Percentiles rank a stretch among this genome's conserved stretches.
Evolutionary conservation across 176 grass and related monocot genomes (phyloP).

Genomic region (Ensete ventricosum): DNA sequence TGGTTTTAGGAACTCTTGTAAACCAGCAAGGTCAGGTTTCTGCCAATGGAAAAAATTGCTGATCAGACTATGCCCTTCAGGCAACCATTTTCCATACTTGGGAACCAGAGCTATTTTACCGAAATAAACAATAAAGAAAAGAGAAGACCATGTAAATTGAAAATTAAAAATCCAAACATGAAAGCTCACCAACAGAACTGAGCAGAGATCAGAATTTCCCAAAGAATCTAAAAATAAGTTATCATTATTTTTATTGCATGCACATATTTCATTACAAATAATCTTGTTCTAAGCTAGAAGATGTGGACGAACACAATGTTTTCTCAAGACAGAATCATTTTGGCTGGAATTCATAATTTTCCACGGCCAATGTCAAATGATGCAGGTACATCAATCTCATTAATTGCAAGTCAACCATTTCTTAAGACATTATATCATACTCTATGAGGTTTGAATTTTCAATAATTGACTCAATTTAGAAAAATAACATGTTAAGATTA

Average conservation of each 20-base stretch:
- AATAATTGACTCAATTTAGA: neutral
- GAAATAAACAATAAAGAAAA: neutral
- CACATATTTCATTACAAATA: neutral
- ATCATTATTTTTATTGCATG: neutral
- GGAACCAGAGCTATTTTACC: neutral
- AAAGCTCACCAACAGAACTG: no score
- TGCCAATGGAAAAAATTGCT: neutral
- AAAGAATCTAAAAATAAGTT: no score
- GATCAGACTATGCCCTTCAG: neutral
- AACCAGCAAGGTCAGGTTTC: conserved; percentile 31
- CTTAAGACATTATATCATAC: neutral
- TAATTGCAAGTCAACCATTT: no score
- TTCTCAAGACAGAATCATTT: no score
- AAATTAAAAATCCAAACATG: neutral
- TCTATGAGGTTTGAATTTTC: neutral
- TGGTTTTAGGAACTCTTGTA: conserved; percentile 31
- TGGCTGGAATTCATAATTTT: neutral
- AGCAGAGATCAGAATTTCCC: no score
- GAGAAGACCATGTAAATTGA: neutral
- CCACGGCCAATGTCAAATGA: neutral
- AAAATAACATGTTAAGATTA: neutral
- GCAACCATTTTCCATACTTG: neutral
- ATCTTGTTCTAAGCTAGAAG: neutral
- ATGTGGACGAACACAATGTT: neutral
- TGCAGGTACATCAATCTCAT: neutral